Evolutionary conservation across 441 rosid genomes (phyloP).

Genomic region (Brassica hybrid): DNA sequence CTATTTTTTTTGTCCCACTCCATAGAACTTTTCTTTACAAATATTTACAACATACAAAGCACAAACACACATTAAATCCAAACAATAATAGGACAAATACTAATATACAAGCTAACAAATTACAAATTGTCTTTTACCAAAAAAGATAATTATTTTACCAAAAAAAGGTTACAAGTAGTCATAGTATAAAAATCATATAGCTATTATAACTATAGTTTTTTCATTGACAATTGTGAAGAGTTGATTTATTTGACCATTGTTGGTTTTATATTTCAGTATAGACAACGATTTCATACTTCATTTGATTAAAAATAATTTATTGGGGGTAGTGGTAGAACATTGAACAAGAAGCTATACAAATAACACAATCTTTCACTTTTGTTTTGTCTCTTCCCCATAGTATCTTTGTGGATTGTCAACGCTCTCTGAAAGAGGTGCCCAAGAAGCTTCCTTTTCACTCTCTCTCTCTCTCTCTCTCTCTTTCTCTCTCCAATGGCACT

Average conservation of each 20-base stretch:
- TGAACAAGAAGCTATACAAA: constrained; percentile 31
- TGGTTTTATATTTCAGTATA: neutral
- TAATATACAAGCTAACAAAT: neutral
- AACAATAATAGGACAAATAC: neutral
- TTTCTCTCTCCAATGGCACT: constrained; percentile 18
- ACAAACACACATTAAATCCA: neutral
- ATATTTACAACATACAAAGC: neutral
- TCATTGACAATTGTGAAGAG: neutral
- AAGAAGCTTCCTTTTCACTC: constrained; percentile 66
- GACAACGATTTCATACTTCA: neutral
- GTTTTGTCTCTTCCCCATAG: constrained; percentile 22
- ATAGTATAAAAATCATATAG: neutral
- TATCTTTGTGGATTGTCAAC: constrained; percentile 60
- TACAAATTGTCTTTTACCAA: too few relatives aligned
- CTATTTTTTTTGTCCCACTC: neutral
- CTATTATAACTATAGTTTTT: neutral
- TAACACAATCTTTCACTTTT: constrained; percentile 36
- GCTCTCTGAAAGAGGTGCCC: constrained; percentile 50
- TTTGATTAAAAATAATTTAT: neutral
- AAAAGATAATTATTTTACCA: too few relatives aligned
- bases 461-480: too few relatives aligned
- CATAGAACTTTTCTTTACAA: neutral
- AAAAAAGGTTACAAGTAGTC: too few relatives aligned
- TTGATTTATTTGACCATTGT: neutral
- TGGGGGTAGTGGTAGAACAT: neutral